Evolutionary conservation across 441 rosid genomes (phyloP), one percentile per base, ranked within the genome.

Genomic region (Pelargonium myrrhifolium): DNA sequence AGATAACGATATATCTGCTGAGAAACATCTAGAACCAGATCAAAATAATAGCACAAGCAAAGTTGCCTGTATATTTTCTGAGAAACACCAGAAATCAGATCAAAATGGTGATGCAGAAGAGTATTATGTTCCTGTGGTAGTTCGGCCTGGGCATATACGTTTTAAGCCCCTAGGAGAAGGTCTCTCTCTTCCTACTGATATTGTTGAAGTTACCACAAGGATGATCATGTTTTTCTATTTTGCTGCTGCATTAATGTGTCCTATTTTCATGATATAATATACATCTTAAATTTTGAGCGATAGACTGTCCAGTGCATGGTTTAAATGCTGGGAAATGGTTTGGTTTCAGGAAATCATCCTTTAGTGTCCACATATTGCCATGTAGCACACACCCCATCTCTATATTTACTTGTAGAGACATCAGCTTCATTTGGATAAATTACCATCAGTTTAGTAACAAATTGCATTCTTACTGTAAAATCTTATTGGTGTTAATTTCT

Each of bases 81-180:
- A 70, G 71, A 78, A 61, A 28, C 67, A 65, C 43, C 62, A 74
- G 65, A 73, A 55, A 69, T 60, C 74, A 70, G 79, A 68, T 74
- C 76, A 71, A 26, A 77, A 78, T 76, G 73, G 76, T 66, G 83
- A 78, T 65, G 73, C 22, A 0, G 81, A 78, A 71, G 90, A 82
- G 73, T 85, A 75, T 3, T 67, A 83, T 65, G 83, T 92, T 80
- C 97, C 94, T 15, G 68, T 90, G 66, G 87, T 83, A 68, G 82
- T 92, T 71, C 84, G 87, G 83, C 97, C 99, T 42, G 98, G 98
- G 66, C 97, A 94, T 76, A 90, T 94, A 77, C 91, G 95, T 68
- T 94, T 92, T 80, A 80, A 82, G 73, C 86, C 92, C 22, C 75
- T 83, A 7, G 78, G 83, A 68, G 72, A 81, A 85, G 93, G 96